Evolutionary conservation across 345 rosid genomes (phyloP).

Genomic region (Ceriops decandra): DNA sequence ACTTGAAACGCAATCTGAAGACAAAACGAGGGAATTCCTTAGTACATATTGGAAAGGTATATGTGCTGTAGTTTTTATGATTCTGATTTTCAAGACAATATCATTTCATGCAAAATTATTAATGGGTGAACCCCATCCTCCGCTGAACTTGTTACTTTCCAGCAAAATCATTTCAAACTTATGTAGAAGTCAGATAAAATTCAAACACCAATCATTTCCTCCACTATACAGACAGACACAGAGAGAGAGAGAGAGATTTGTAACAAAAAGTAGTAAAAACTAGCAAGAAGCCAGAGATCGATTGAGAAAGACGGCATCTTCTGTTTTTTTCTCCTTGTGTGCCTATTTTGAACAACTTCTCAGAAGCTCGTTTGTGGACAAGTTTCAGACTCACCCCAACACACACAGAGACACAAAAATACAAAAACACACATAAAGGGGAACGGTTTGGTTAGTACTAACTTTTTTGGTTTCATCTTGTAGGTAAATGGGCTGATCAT

Average conservation of each 20-base stretch:
- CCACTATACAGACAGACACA: slow-evolving; percentile 6
- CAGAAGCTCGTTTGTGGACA: not conserved
- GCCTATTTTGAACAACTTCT: slow-evolving; percentile 7
- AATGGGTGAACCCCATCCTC: slow-evolving; percentile 32
- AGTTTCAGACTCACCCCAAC: slow-evolving; percentile 3
- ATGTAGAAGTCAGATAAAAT: slow-evolving; percentile 34
- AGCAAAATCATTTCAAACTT: slow-evolving; percentile 25
- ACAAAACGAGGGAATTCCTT: slow-evolving; percentile 9
- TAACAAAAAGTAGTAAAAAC: not conserved
- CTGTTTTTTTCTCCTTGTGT: slow-evolving; percentile 11
- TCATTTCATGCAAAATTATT: slow-evolving; percentile 43
- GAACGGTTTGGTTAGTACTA: slow-evolving; percentile 14
- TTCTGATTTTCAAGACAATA: slow-evolving; percentile 36
- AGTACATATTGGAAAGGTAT: slow-evolving; percentile 15
- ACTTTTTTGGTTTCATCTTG: slow-evolving; percentile 90
- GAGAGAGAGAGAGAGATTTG: not conserved
- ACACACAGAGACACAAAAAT: not conserved
- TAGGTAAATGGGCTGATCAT: slow-evolving; percentile 51
- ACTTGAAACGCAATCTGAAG: slow-evolving; percentile 83
- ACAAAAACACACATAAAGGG: not conserved
- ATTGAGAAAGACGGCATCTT: slow-evolving; percentile 14
- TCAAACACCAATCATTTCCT: slow-evolving; percentile 30
- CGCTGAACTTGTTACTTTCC: slow-evolving; percentile 29
- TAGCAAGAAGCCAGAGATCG: slow-evolving; percentile 8
- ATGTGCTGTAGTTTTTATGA: slow-evolving; percentile 27